A percentile compares a stretch with the other conserved stretches of the same genome.
Conservation (phyloP, 1,284 basidiomycete species). For the Agaricales sp. region DNA sequence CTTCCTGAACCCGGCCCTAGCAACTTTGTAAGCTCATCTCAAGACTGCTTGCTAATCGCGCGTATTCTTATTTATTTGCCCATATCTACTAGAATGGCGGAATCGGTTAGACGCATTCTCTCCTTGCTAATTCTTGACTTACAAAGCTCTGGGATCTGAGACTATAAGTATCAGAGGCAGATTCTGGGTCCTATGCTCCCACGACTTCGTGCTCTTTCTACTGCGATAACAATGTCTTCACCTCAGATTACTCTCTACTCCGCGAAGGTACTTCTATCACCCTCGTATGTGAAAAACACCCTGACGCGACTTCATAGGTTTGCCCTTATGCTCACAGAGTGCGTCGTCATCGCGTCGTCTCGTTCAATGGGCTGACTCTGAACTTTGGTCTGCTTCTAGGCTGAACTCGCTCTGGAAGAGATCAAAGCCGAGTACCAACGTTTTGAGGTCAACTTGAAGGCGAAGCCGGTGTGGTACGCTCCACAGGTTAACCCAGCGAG, state of each 20-base stretch:
- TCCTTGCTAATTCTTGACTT: neutral
- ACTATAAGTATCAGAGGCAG: neutral
- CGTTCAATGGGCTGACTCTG: neutral
- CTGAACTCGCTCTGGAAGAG: constrained; percentile 19
- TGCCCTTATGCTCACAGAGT: constrained; percentile 2
- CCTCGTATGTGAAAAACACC: too few relatives aligned
- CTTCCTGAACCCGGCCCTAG: too few relatives aligned
- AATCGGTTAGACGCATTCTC: neutral
- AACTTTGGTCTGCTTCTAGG: constrained; percentile 5
- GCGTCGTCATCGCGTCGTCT: neutral
- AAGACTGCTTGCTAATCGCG: neutral
- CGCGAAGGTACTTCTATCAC: neutral
- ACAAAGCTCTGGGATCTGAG: too few relatives aligned
- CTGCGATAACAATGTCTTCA: too few relatives aligned
- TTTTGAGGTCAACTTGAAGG: constrained; percentile 11
- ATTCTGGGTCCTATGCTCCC: too few relatives aligned
- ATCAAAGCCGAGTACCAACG: constrained; percentile 13
- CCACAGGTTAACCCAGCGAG: constrained; percentile 27
- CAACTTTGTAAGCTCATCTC: too few relatives aligned
- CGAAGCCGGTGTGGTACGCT: constrained; percentile 28
- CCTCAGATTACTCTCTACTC: neutral
- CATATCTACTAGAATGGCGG: neutral
- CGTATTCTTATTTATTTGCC: neutral
- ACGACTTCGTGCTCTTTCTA: neutral
- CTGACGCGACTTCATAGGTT: too few relatives aligned